Evolutionary conservation across 306 rosid species (phyloP).

Genomic region (Boehmeria nivea): DNA sequence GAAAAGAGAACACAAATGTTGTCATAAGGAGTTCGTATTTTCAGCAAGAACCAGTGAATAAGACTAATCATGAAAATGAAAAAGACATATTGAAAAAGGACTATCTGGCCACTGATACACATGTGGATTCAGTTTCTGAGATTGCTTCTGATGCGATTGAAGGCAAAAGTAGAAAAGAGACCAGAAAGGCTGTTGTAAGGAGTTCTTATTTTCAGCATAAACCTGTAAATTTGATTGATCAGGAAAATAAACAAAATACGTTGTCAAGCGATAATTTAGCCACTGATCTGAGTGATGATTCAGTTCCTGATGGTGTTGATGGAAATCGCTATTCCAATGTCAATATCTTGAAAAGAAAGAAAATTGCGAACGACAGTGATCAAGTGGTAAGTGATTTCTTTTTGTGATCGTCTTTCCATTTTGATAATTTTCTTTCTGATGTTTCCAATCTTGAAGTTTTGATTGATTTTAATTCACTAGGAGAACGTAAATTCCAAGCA

Average conservation of each 20-base stretch:
- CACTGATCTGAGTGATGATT: constrained; percentile 21
- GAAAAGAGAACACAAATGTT: constrained; percentile 45
- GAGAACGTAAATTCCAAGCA: constrained; percentile 45
- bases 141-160: constrained; percentile 30
- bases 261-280: constrained; percentile 20
- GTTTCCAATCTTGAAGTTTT: constrained; percentile 18
- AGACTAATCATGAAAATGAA: constrained; percentile 26
- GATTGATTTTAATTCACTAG: constrained; percentile 39
- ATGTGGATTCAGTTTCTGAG: constrained; percentile 8
- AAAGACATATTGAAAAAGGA: constrained; percentile 26
- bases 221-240: constrained; percentile 28
- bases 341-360: constrained; percentile 52
- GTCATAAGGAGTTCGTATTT: constrained; percentile 66
- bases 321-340: constrained; percentile 26
- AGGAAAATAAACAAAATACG: constrained; percentile 31
- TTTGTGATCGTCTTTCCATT: no score
- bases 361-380: constrained; percentile 33
- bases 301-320: constrained; percentile 25
- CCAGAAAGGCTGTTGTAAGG: constrained; percentile 57
- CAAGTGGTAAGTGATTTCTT: constrained; percentile 44
- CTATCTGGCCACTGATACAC: constrained; percentile 16
- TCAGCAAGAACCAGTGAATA: constrained; percentile 41
- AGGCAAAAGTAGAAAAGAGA: constrained; percentile 41
- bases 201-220: constrained; percentile 66
- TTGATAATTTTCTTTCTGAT: background rate